phyloP scores from a whole-genome alignment of 768 basidiomycete genomes.

The Phlebiopsis gigantea region DNA sequence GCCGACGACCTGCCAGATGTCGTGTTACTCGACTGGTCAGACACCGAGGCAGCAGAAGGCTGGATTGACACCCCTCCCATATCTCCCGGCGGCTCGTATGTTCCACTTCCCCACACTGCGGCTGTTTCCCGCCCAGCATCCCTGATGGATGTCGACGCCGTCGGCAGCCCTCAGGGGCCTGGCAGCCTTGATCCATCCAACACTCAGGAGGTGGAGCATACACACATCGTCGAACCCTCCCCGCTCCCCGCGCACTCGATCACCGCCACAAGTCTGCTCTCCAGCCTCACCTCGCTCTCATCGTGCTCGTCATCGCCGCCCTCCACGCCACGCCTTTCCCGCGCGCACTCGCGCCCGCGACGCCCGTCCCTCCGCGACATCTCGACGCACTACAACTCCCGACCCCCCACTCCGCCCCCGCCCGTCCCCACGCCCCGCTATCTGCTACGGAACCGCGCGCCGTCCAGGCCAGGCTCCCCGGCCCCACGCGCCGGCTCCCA shows the following conservation, averaged over 20 bases:
- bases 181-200: neutral
- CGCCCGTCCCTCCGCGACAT: slow-evolving; percentile 1
- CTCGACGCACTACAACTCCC: neutral
- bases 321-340: neutral
- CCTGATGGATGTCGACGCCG: neutral
- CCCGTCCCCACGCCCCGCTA: neutral
- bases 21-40: neutral
- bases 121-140: neutral
- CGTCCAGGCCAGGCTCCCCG: neutral
- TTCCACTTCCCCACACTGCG: slow-evolving; percentile 26
- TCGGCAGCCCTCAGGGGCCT: neutral
- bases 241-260: neutral
- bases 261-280: neutral
- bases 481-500: neutral
- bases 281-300: slow-evolving; percentile 2
- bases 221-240: neutral
- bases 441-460: neutral
- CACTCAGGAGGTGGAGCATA: neutral
- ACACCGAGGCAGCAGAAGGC: slow-evolving; percentile 26
- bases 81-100: slow-evolving; percentile 49
- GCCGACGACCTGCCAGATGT: neutral
- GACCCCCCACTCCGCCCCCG: neutral
- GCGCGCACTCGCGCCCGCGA: neutral
- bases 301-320: neutral
- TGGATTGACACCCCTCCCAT: slow-evolving; percentile 47